phyloP scores from a whole-genome alignment of 2,329 filamentous ascomycete genomes.

The Neocucurbitaria cava region DNA sequence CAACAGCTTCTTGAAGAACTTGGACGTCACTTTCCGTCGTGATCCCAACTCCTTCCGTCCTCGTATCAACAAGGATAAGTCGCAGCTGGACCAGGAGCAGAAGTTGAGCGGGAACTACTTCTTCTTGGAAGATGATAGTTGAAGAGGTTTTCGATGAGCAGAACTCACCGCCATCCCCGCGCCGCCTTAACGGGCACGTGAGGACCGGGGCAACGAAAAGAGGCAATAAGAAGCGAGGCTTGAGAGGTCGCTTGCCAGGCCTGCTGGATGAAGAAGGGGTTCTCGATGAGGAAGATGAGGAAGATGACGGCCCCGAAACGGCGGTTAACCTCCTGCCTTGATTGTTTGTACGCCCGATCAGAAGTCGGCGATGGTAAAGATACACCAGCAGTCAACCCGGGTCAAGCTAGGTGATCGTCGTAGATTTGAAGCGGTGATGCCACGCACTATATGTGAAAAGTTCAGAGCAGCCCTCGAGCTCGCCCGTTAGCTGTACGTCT shows the following conservation, averaged over 20 bases:
- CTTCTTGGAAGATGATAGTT: constrained; percentile 89
- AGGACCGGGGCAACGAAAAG: constrained; percentile 46
- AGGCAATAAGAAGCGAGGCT: constrained; percentile 45
- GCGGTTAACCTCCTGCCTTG: constrained; percentile 69
- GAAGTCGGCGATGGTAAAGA: not conserved
- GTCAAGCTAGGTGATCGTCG: constrained; percentile 66
- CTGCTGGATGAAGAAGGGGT: constrained; percentile 63
- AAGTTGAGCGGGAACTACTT: constrained; percentile 95
- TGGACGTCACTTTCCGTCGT: constrained; percentile 98
- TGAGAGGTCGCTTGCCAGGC: constrained; percentile 38
- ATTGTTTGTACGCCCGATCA: not conserved
- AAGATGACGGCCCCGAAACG: constrained; percentile 64
- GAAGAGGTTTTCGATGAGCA: constrained; percentile 67
- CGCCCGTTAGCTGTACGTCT: not conserved
- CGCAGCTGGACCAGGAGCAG: constrained; percentile 97
- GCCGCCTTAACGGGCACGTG: constrained; percentile 51
- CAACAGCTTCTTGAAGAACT: constrained; percentile 94
- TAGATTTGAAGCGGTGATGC: constrained; percentile 1
- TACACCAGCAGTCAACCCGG: constrained; percentile 19
- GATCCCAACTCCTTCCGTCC: constrained; percentile 96
- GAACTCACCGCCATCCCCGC: constrained; percentile 45
- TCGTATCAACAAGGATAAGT: constrained; percentile 97
- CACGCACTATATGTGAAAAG: not conserved
- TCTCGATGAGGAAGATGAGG: constrained; percentile 68
- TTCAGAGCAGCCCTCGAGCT: not conserved